Conservation (phyloP, 176 grass and related monocot genomes). For the Echinochloa phyllopogon region DNA sequence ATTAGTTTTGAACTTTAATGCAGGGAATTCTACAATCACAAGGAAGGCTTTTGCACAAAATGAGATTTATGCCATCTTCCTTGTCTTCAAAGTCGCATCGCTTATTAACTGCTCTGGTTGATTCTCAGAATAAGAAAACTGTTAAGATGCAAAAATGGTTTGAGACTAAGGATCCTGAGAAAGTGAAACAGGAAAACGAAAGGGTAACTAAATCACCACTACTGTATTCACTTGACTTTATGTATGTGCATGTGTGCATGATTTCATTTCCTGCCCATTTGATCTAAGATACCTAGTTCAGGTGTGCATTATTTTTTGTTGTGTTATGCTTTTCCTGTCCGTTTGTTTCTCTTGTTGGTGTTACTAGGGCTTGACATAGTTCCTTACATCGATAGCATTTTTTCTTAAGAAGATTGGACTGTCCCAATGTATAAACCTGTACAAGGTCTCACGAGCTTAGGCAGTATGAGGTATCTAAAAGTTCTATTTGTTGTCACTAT, state of each 20-base stretch:
- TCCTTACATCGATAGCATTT: constrained; percentile 6
- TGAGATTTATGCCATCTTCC: constrained; percentile 99
- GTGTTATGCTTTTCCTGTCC: constrained; percentile 1
- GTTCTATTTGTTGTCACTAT: constrained; percentile 13
- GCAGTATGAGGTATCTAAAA: neutral
- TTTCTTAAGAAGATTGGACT: constrained; percentile 21
- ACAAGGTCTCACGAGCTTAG: neutral
- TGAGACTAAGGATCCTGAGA: constrained; percentile 87
- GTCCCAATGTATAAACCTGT: neutral
- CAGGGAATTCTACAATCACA: constrained; percentile 98
- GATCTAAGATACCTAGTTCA: constrained; percentile 11
- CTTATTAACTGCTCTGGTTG: constrained; percentile 90
- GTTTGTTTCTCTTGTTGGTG: constrained; percentile 3
- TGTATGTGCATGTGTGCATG: constrained; percentile 14
- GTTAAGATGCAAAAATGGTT: constrained; percentile 96
- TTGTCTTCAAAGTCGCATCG: constrained; percentile 92
- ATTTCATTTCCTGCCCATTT: constrained; percentile 26
- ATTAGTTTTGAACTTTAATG: constrained; percentile 45
- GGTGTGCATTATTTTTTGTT: neutral
- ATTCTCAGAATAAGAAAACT: constrained; percentile 95
- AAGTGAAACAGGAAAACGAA: constrained; percentile 86
- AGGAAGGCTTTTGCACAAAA: constrained; percentile 88
- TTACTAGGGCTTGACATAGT: constrained; percentile 18
- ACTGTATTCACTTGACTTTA: constrained; percentile 18
- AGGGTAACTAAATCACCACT: constrained; percentile 53